These are phyloP conservation scores for Coffea humblotiana DNA, from an alignment of 305 asterid genomes.

Conservation along the genomic window DNA sequence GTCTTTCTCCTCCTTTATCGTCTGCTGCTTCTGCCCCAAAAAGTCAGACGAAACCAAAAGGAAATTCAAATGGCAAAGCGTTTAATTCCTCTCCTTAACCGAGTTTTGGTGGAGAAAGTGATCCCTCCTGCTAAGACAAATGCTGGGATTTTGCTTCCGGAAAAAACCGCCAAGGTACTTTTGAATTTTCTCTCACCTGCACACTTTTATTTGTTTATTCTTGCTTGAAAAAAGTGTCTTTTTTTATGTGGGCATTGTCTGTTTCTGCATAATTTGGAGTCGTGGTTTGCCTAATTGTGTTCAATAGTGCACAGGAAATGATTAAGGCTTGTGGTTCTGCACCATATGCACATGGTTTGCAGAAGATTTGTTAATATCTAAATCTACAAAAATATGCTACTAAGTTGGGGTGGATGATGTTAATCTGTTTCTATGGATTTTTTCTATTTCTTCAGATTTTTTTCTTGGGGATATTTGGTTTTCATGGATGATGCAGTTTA, in stretches of 20 bases:
- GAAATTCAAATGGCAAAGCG: constrained; percentile 55
- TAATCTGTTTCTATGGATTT: too few relatives aligned
- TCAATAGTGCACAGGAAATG: neutral
- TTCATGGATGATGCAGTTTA: neutral
- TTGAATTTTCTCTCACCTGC: neutral
- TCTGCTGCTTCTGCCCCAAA: neutral
- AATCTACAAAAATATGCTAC: too few relatives aligned
- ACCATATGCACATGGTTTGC: neutral
- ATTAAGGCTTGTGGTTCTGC: neutral
- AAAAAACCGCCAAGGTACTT: constrained; percentile 55
- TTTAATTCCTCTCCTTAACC: constrained; percentile 58
- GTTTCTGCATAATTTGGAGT: neutral
- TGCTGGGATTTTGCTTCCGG: constrained; percentile 68
- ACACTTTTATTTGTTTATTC: neutral
- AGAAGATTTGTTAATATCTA: neutral
- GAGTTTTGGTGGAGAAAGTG: constrained; percentile 57
- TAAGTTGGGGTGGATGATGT: neutral
- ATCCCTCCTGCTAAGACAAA: constrained; percentile 53
- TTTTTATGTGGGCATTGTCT: constrained; percentile 5
- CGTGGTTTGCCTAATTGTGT: neutral
- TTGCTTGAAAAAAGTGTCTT: neutral
- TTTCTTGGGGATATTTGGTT: neutral
- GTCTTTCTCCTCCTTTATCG: neutral
- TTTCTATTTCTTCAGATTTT: too few relatives aligned
- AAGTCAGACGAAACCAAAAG: neutral